phyloP scores from a whole-genome alignment of 2,329 filamentous ascomycete species.

The Verticillium nonalfalfae region DNA sequence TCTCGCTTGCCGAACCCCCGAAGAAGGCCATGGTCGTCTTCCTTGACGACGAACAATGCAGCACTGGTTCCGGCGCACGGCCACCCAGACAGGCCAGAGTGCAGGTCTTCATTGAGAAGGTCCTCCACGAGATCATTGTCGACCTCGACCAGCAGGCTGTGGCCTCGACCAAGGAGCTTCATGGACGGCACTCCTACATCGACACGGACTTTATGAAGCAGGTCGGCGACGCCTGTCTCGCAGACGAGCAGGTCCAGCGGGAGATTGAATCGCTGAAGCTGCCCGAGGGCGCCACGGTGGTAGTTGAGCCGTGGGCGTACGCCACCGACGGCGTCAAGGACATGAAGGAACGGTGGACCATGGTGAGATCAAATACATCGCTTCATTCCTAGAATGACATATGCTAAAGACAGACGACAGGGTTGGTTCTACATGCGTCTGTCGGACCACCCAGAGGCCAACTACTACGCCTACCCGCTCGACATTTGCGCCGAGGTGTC shows the following conservation, averaged over 20 bases:
- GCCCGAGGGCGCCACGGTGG: constrained; percentile 33
- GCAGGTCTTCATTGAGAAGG: constrained; percentile 17
- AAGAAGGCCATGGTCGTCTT: constrained; percentile 34
- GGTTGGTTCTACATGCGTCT: constrained; percentile 19
- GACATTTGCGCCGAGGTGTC: constrained; percentile 46
- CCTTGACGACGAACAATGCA: constrained; percentile 28
- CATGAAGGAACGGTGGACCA: constrained; percentile 38
- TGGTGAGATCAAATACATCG: constrained; percentile 26
- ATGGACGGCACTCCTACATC: constrained; percentile 39
- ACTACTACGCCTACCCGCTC: constrained; percentile 52
- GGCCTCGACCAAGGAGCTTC: constrained; percentile 15
- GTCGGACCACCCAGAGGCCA: constrained; percentile 36
- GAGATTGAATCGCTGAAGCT: constrained; percentile 35
- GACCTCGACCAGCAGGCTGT: constrained; percentile 10
- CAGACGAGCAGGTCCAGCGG: constrained; percentile 31
- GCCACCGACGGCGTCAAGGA: constrained; percentile 46
- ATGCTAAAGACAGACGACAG: background rate
- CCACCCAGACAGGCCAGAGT: constrained; percentile 26
- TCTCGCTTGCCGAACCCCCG: constrained; percentile 36
- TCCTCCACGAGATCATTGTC: constrained; percentile 14
- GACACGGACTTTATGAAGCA: constrained; percentile 40
- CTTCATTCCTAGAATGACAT: no score
- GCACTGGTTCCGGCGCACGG: background rate
- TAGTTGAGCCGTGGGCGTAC: constrained; percentile 51
- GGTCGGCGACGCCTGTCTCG: constrained; percentile 39